phyloP scores from a whole-genome alignment of 2,329 filamentous ascomycete species.

The Apiospora kogelbergensis region DNA sequence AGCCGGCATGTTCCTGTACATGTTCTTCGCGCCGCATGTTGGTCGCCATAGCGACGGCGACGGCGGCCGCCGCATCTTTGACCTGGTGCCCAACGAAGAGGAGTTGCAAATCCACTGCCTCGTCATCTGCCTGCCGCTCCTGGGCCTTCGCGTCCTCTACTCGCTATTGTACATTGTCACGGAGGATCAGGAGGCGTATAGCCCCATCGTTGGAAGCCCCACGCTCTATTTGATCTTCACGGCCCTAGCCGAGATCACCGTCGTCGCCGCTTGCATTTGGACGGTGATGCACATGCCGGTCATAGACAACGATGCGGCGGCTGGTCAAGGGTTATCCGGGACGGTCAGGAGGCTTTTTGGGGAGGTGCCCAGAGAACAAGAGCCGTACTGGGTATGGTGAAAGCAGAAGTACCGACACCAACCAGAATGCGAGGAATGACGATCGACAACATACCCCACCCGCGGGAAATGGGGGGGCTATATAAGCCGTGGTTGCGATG shows the following conservation, averaged over 20 bases:
- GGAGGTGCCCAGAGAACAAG: background rate
- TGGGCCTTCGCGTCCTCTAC: constrained; percentile 3
- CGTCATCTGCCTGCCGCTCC: background rate
- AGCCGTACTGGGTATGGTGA: background rate
- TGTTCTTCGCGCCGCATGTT: background rate
- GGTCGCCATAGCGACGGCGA: too few species aligned
- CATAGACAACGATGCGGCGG: background rate
- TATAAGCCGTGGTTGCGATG: background rate
- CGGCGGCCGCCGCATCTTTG: background rate
- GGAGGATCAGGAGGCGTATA: background rate
- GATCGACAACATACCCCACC: background rate
- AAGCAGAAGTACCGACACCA: background rate
- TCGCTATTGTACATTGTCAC: background rate
- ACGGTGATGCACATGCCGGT: background rate
- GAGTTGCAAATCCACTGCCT: background rate
- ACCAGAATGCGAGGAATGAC: background rate
- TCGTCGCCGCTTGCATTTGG: constrained; percentile 17
- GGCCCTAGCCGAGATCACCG: constrained; percentile 13
- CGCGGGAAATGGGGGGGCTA: too few species aligned
- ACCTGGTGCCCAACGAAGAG: background rate
- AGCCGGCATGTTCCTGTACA: background rate
- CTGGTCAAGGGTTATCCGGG: background rate
- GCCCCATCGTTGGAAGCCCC: background rate
- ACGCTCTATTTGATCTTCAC: constrained; percentile 3
- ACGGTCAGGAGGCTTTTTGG: background rate